Percentiles rank a stretch among this genome's conserved stretches.
phyloP scores from a whole-genome alignment of 2,329 filamentous ascomycete genomes.

The Aurifilum marmelostoma region DNA sequence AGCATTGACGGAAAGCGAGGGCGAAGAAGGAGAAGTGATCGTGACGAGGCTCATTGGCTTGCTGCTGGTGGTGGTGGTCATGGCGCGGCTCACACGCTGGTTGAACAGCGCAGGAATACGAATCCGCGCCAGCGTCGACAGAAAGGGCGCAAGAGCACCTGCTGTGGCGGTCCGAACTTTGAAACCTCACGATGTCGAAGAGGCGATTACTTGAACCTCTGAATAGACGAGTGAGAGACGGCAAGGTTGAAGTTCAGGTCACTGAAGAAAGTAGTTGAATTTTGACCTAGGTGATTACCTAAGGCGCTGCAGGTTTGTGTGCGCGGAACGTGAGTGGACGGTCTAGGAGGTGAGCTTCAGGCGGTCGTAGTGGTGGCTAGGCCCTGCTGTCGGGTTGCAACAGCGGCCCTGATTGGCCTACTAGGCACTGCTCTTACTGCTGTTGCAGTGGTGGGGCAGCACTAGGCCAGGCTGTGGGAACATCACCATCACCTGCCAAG shows the following conservation, averaged over 20 bases:
- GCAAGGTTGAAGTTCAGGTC: background rate
- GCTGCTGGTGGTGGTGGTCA: slow-evolving; percentile 19
- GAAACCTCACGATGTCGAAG: background rate
- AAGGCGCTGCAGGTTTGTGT: background rate
- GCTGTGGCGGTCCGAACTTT: background rate
- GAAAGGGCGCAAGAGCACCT: slow-evolving; percentile 5
- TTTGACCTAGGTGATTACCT: slow-evolving; percentile 12
- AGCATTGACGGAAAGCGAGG: background rate
- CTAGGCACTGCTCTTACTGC: background rate
- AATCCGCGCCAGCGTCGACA: slow-evolving; percentile 19
- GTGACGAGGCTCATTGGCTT: slow-evolving; percentile 14
- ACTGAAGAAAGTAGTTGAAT: slow-evolving; percentile 9
- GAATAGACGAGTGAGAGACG: background rate
- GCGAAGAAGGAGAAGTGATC: background rate
- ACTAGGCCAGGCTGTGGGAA: slow-evolving; percentile 9
- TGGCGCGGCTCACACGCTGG: slow-evolving; percentile 20
- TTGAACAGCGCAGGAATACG: slow-evolving; percentile 19
- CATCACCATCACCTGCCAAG: slow-evolving; percentile 7
- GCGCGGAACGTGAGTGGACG: background rate
- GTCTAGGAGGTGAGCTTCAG: background rate
- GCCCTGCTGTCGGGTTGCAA: background rate
- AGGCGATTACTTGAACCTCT: background rate
- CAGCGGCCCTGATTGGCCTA: background rate
- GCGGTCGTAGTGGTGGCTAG: background rate
- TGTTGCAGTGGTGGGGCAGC: background rate